phyloP scores from a whole-genome alignment of 306 rosid species.

The Sicyos edulis region DNA sequence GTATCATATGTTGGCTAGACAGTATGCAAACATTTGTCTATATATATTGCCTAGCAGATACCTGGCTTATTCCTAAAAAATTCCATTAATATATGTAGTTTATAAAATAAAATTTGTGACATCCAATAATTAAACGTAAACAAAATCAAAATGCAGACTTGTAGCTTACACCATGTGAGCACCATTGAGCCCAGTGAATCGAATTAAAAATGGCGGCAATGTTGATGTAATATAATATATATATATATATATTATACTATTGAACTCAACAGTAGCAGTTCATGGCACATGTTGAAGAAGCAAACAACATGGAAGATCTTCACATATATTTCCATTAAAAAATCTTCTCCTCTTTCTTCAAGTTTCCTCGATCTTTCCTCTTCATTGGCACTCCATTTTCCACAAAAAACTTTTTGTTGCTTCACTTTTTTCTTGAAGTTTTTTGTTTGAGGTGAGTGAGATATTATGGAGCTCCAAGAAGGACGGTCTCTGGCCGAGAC shows the following conservation, averaged over 20 bases:
- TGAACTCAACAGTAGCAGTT: neutral
- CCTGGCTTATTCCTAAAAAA: no score
- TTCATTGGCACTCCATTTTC: conserved; percentile 14
- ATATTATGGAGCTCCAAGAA: conserved; percentile 34
- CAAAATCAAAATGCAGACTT: no score
- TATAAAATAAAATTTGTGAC: no score
- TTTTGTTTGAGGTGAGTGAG: conserved; percentile 18
- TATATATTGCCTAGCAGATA: no score
- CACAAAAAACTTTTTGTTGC: neutral
- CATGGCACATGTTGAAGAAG: conserved; percentile 16
- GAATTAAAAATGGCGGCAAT: conserved; percentile 18
- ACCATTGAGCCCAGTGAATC: neutral
- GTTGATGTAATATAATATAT: neutral
- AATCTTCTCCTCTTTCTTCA: neutral
- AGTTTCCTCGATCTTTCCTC: conserved; percentile 47
- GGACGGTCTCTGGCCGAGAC: conserved; percentile 85
- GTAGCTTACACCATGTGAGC: conserved; percentile 21
- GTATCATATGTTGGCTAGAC: no score
- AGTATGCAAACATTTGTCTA: no score
- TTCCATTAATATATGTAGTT: no score
- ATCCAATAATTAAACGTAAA: no score
- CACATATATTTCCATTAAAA: conserved; percentile 12
- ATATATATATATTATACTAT: neutral
- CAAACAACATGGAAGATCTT: conserved; percentile 15
- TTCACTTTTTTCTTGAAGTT: neutral